Conservation (phyloP, 2,329 filamentous ascomycete species). For the Colletotrichum trifolii region DNA sequence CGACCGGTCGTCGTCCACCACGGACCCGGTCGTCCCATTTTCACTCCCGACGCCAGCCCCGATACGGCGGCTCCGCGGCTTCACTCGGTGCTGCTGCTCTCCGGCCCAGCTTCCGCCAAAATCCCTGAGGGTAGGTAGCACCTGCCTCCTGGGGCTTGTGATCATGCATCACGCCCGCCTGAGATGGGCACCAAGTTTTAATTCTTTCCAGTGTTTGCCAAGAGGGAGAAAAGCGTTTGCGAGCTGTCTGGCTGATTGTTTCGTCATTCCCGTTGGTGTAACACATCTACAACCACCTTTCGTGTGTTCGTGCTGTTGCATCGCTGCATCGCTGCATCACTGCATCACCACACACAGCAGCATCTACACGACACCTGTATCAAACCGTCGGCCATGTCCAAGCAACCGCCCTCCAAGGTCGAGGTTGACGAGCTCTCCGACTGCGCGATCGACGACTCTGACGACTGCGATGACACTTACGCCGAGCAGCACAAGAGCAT, state of each 20-base stretch:
- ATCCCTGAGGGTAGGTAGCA: neutral
- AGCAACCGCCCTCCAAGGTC: conserved; percentile 17
- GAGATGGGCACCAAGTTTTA: too few relatives aligned
- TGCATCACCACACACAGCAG: neutral
- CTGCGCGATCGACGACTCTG: conserved; percentile 53
- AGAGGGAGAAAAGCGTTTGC: too few relatives aligned
- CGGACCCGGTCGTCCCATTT: conserved; percentile 16
- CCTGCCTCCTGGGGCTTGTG: neutral
- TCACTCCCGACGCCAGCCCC: conserved; percentile 24
- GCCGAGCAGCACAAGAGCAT: conserved; percentile 52
- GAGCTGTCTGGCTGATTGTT: too few relatives aligned
- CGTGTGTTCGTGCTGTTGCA: too few relatives aligned
- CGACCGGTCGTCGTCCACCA: conserved; percentile 7
- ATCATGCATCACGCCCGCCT: too few relatives aligned
- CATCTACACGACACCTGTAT: neutral
- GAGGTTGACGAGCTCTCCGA: conserved; percentile 15
- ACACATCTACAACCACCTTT: too few relatives aligned
- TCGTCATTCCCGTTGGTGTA: too few relatives aligned
- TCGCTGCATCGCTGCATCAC: too few relatives aligned
- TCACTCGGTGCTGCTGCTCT: too few relatives aligned
- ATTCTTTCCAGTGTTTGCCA: too few relatives aligned
- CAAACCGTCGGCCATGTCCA: conserved; percentile 14
- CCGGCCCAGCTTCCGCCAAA: too few relatives aligned
- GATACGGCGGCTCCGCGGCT: conserved; percentile 4
- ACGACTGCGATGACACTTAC: conserved; percentile 52